A percentile compares a stretch with the other conserved stretches of the same genome.
Evolutionary conservation across 2,329 filamentous ascomycete species (phyloP).

Genomic region (Rosellinia necatrix): DNA sequence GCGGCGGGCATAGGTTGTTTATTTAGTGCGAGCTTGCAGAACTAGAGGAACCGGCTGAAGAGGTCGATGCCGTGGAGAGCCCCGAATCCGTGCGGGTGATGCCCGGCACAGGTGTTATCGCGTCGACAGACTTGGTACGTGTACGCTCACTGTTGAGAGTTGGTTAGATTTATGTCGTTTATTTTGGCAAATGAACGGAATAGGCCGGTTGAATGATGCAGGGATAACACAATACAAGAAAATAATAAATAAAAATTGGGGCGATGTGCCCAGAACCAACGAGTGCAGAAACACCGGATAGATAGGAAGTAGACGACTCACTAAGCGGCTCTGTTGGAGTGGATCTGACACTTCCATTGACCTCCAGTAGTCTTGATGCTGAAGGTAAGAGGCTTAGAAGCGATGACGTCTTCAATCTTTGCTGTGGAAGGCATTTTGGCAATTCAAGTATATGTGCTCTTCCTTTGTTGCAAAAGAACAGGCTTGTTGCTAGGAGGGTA

Average conservation of each 20-base stretch:
- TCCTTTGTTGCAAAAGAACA: too few species aligned
- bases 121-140: slow-evolving; percentile 7
- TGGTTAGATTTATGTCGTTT: slow-evolving; percentile 19
- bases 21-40: slow-evolving; percentile 29
- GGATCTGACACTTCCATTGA: slow-evolving; percentile 40
- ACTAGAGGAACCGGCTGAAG: slow-evolving; percentile 23
- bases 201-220: slow-evolving; percentile 40
- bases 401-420: slow-evolving; percentile 36
- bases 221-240: slow-evolving; percentile 39
- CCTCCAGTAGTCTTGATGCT: slow-evolving; percentile 40
- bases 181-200: slow-evolving; percentile 29
- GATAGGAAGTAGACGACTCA: slow-evolving; percentile 33
- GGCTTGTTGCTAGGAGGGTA: too few species aligned
- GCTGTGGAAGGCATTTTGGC: slow-evolving; percentile 37
- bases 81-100: slow-evolving; percentile 37
- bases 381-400: slow-evolving; percentile 39
- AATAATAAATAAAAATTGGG: too few species aligned
- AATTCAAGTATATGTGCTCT: too few species aligned
- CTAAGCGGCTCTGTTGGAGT: slow-evolving; percentile 41
- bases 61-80: slow-evolving; percentile 33
- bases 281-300: neutral
- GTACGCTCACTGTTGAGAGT: slow-evolving; percentile 28
- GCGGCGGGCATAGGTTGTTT: slow-evolving; percentile 10
- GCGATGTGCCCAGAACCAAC: too few species aligned
- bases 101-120: slow-evolving; percentile 25